Evolutionary conservation across 306 rosid genomes (phyloP).

Genomic region (Medicago arabica): DNA sequence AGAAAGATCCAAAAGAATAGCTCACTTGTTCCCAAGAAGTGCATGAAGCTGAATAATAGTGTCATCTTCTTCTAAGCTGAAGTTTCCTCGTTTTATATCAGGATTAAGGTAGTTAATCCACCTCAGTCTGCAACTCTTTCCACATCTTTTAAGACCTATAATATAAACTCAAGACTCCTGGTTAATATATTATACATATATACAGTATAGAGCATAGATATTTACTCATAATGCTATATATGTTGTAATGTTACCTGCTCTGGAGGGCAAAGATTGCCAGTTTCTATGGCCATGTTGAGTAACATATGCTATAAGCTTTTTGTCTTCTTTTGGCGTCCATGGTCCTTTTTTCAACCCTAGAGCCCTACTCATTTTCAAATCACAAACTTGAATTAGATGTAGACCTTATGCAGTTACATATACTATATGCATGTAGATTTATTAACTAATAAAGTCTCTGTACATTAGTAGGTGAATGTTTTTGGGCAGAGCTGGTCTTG

Average conservation of each 20-base stretch:
- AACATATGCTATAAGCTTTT: constrained; percentile 29
- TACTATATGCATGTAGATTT: too few relatives aligned
- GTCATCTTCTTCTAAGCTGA: constrained; percentile 37
- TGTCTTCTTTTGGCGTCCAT: constrained; percentile 44
- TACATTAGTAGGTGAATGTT: too few relatives aligned
- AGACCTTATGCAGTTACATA: not conserved
- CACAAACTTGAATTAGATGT: not conserved
- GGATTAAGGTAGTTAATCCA: constrained; percentile 50
- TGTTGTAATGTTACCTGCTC: constrained; percentile 21
- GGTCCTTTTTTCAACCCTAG: constrained; percentile 43
- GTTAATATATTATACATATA: not conserved
- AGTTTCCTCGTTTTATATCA: constrained; percentile 46
- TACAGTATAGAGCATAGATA: too few relatives aligned
- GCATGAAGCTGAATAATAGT: constrained; percentile 48
- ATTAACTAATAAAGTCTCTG: too few relatives aligned
- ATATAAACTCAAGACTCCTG: not conserved
- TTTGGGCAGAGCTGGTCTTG: too few relatives aligned
- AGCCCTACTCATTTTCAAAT: constrained; percentile 30
- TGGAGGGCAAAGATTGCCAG: constrained; percentile 43
- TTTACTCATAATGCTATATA: too few relatives aligned
- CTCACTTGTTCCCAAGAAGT: constrained; percentile 48
- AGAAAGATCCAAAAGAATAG: not conserved
- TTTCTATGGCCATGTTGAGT: constrained; percentile 33
- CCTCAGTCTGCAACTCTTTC: constrained; percentile 51
- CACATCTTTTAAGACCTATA: constrained; percentile 47